phyloP scores from a whole-genome alignment of 805 yeast genomes.

The Suhomyces emberorum region DNA sequence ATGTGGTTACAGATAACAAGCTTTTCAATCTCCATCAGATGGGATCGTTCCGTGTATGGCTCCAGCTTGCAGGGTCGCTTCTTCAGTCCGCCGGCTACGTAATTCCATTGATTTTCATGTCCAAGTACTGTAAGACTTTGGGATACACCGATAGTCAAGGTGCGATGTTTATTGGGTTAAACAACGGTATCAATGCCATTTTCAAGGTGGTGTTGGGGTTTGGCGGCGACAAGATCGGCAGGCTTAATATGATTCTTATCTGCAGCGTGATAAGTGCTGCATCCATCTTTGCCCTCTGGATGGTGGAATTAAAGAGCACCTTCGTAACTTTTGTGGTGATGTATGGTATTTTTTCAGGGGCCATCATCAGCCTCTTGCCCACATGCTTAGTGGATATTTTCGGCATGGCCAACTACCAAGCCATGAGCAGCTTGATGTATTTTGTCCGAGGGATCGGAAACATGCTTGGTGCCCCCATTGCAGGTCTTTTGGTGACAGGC shows the following conservation, averaged over 20 bases:
- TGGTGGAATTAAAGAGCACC: constrained; percentile 17
- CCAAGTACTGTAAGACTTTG: constrained; percentile 28
- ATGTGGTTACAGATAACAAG: constrained; percentile 7
- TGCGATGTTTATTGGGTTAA: constrained; percentile 32
- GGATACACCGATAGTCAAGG: constrained; percentile 27
- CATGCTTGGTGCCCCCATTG: constrained; percentile 33
- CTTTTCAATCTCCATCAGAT: constrained; percentile 13
- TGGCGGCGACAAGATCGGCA: constrained; percentile 16
- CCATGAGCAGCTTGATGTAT: constrained; percentile 32
- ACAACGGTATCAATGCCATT: constrained; percentile 30
- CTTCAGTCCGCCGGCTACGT: constrained; percentile 35
- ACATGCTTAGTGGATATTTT: constrained; percentile 31
- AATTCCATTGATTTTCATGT: constrained; percentile 32
- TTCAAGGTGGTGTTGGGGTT: constrained; percentile 17
- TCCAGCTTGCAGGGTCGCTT: constrained; percentile 20
- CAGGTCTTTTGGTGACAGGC: constrained; percentile 25
- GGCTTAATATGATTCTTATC: constrained; percentile 16
- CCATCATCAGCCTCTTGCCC: constrained; percentile 31
- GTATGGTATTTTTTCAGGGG: constrained; percentile 35
- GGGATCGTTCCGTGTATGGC: constrained; percentile 15
- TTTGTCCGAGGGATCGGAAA: constrained; percentile 32
- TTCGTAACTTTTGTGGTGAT: constrained; percentile 29
- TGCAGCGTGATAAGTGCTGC: constrained; percentile 15
- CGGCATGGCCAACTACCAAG: constrained; percentile 29
- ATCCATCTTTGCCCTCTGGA: constrained; percentile 18